Evolutionary conservation across 106 monocot genomes (phyloP).

Genomic region (Ottelia alismoides): DNA sequence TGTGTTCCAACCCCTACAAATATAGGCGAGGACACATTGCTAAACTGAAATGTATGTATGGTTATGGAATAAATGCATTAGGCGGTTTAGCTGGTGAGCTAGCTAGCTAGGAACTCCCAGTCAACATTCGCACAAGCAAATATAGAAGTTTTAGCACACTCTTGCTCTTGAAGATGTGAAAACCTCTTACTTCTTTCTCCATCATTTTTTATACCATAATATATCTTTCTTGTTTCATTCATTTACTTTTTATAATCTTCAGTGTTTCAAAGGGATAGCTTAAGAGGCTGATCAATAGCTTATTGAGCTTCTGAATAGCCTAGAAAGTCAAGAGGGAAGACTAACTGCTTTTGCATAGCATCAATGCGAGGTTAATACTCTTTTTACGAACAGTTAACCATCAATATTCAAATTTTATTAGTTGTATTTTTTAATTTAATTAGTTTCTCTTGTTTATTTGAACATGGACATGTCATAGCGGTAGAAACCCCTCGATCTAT

Average conservation of each 20-base stretch:
- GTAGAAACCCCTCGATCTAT: conserved; percentile 53
- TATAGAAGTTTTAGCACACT: conserved; percentile 43
- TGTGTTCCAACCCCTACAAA: no score
- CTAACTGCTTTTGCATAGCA: conserved; percentile 35
- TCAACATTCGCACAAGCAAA: conserved; percentile 43
- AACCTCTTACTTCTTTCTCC: neutral
- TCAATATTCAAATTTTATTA: neutral
- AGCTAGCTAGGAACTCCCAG: conserved; percentile 64
- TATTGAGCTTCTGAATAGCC: conserved; percentile 33
- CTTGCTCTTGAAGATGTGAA: conserved; percentile 47
- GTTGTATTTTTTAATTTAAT: neutral
- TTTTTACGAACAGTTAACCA: neutral
- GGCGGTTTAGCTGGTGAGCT: conserved; percentile 70
- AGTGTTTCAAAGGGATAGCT: conserved; percentile 51
- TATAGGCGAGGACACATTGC: conserved; percentile 32
- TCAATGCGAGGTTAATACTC: conserved; percentile 50
- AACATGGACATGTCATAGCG: conserved; percentile 47
- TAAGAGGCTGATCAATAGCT: conserved; percentile 49
- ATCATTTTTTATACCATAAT: neutral
- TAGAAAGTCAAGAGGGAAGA: conserved; percentile 50
- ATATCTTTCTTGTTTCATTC: neutral
- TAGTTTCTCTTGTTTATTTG: neutral
- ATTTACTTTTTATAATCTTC: no score
- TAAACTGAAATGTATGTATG: conserved; percentile 61
- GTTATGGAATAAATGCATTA: conserved; percentile 52